These are phyloP conservation scores for Aureobasidium sp. DNA, from an alignment of 2,329 filamentous ascomycete species.

Conservation along the genomic window DNA sequence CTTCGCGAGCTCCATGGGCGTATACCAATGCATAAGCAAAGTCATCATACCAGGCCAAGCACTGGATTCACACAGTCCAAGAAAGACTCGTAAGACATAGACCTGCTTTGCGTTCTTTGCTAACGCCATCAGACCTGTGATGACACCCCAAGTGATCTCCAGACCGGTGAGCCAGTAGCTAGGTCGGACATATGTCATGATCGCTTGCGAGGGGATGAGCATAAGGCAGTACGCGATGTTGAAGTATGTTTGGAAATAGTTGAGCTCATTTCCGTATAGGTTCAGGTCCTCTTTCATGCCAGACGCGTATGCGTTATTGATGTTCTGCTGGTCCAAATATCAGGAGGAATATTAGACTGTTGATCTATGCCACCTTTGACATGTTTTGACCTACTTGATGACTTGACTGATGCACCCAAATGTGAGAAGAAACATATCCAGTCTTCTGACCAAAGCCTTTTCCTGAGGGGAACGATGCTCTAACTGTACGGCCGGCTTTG, in stretches of 20 bases:
- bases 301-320: conserved; percentile 18
- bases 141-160: conserved; percentile 22
- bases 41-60: conserved; percentile 41
- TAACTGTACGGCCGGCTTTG: background rate
- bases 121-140: conserved; percentile 25
- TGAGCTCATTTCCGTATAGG: conserved; percentile 22
- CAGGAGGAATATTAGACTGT: background rate
- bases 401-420: conserved; percentile 36
- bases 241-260: conserved; percentile 33
- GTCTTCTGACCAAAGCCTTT: conserved; percentile 29
- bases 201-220: conserved; percentile 34
- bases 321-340: conserved; percentile 24
- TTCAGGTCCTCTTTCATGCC: conserved; percentile 24
- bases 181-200: conserved; percentile 31
- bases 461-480: conserved; percentile 26
- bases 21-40: conserved; percentile 27
- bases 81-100: conserved; percentile 23
- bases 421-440: conserved; percentile 33
- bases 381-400: conserved; percentile 19
- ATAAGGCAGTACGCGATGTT: conserved; percentile 34
- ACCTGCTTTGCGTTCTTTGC: conserved; percentile 23
- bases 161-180: conserved; percentile 27
- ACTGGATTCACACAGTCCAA: conserved; percentile 26
- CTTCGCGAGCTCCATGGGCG: conserved; percentile 20
- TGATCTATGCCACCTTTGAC: no score